phyloP scores from a whole-genome alignment of 169 alveolate species.

The Babesia sp. region DNA sequence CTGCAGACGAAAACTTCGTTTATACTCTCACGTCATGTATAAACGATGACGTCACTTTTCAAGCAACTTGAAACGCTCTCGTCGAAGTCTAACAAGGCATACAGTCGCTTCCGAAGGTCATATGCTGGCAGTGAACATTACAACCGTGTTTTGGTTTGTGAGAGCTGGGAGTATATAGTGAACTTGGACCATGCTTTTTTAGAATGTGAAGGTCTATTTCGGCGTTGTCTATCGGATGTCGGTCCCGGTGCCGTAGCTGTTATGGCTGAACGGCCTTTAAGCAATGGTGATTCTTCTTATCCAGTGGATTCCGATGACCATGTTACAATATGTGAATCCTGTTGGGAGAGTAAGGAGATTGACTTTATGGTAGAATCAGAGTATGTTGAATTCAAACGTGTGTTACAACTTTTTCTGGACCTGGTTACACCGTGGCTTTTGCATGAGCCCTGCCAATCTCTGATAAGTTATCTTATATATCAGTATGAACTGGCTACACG shows the following conservation, averaged over 20 bases:
- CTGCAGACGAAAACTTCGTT: not conserved
- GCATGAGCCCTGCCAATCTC: conserved; percentile 24
- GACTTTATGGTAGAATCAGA: conserved; percentile 53
- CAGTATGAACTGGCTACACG: conserved; percentile 42
- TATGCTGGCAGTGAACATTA: conserved; percentile 22
- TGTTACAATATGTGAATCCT: not conserved
- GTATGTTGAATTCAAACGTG: conserved; percentile 16
- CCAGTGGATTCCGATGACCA: not conserved
- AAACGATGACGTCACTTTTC: conserved; percentile 26
- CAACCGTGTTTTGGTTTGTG: conserved; percentile 16
- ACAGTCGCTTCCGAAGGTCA: conserved; percentile 20
- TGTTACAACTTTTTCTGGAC: conserved; percentile 38
- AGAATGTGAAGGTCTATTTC: conserved; percentile 37
- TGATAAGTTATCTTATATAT: conserved; percentile 52
- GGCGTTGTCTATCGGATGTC: conserved; percentile 22
- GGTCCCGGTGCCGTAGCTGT: conserved; percentile 25
- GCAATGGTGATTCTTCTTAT: not conserved
- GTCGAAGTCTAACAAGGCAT: conserved; percentile 20
- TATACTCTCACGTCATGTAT: not conserved
- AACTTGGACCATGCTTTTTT: conserved; percentile 18
- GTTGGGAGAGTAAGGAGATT: conserved; percentile 39
- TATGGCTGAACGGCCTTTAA: not conserved
- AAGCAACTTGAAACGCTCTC: conserved; percentile 24
- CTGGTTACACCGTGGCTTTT: conserved; percentile 31
- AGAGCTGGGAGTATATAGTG: conserved; percentile 40